Percentiles rank a stretch among this genome's conserved stretches.
Evolutionary conservation across 495 filamentous ascomycete species (phyloP).

Genomic region (Xylaria acuta): DNA sequence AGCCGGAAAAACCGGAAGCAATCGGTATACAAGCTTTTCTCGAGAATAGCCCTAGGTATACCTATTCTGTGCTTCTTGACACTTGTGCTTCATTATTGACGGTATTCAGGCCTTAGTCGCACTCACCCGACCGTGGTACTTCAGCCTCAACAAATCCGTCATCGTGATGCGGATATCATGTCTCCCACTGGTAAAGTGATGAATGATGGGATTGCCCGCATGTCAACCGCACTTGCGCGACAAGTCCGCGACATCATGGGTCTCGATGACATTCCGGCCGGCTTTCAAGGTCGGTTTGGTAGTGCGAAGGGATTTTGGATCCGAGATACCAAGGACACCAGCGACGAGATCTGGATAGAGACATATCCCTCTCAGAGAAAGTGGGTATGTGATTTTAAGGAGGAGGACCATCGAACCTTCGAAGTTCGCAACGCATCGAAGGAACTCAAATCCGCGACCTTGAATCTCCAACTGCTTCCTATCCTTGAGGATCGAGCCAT

Average conservation of each 20-base stretch:
- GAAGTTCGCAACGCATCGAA: constrained; percentile 72
- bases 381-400: constrained; percentile 65
- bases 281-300: constrained; percentile 81
- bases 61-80: not conserved
- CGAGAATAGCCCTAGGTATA: constrained; percentile 52
- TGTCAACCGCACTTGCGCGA: constrained; percentile 68
- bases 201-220: constrained; percentile 82
- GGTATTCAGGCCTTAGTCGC: constrained; percentile 46
- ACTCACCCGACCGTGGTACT: constrained; percentile 47
- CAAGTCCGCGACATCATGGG: constrained; percentile 65
- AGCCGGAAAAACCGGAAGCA: constrained; percentile 48
- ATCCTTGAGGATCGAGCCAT: constrained; percentile 74
- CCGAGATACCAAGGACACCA: constrained; percentile 60
- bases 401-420: constrained; percentile 65
- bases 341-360: constrained; percentile 70
- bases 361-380: constrained; percentile 82
- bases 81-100: constrained; percentile 12
- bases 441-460: constrained; percentile 64
- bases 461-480: constrained; percentile 80
- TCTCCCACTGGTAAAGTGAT: constrained; percentile 60
- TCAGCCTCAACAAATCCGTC: constrained; percentile 45
- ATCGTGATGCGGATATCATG: constrained; percentile 41
- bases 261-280: constrained; percentile 68
- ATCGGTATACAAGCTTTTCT: constrained; percentile 45
- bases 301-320: constrained; percentile 93